These are phyloP conservation scores for Sanguinoderma infundibulare DNA, from an alignment of 1,284 basidiomycete species.

Conservation along the genomic window DNA sequence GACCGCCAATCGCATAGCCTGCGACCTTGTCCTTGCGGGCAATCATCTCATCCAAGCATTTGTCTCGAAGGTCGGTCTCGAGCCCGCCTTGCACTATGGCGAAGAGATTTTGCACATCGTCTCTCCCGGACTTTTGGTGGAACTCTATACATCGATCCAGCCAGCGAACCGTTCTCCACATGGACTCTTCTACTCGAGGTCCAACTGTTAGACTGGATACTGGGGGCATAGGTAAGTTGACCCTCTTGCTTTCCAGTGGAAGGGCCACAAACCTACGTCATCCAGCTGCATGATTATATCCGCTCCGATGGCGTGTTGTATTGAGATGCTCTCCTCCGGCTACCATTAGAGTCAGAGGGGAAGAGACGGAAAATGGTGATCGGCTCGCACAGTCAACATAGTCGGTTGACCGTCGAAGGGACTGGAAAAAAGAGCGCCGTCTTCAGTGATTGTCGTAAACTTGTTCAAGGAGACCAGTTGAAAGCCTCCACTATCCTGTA, in stretches of 20 bases:
- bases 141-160: conserved; percentile 81
- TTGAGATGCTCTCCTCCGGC: conserved; percentile 87
- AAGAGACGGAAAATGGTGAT: neutral
- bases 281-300: conserved; percentile 93
- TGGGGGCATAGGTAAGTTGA: conserved; percentile 31
- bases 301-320: conserved; percentile 84
- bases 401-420: conserved; percentile 84
- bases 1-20: conserved; percentile 83
- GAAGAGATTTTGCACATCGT: conserved; percentile 76
- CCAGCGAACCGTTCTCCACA: conserved; percentile 83
- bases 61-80: conserved; percentile 66
- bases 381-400: conserved; percentile 71
- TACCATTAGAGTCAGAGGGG: conserved; percentile 31
- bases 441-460: conserved; percentile 84
- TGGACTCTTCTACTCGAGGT: conserved; percentile 81
- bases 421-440: conserved; percentile 82
- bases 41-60: conserved; percentile 82
- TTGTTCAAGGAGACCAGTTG: conserved; percentile 85
- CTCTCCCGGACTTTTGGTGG: conserved; percentile 69
- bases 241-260: too few species aligned
- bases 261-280: conserved; percentile 71
- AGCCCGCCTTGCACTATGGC: conserved; percentile 89
- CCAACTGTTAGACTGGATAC: conserved; percentile 77
- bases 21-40: conserved; percentile 70
- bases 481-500: conserved; percentile 84